Percentiles rank a stretch among this genome's conserved stretches.
Evolutionary conservation across 2,329 filamentous ascomycete species (phyloP).

Genomic region (Cytospora schulzeri): DNA sequence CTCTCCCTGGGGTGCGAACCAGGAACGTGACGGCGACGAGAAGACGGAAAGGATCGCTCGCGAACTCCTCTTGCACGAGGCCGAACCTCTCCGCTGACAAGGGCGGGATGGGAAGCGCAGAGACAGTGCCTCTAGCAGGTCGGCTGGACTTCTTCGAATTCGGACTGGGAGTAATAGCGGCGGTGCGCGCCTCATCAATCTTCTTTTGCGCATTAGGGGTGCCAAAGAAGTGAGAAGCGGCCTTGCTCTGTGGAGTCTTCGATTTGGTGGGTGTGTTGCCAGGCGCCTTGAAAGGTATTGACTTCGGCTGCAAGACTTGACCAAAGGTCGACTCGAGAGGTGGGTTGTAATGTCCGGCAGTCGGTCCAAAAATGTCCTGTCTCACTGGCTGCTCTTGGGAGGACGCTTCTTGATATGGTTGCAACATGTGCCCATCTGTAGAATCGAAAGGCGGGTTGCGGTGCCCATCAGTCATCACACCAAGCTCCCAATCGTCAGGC

Average conservation of each 20-base stretch:
- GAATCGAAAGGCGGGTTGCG: background rate
- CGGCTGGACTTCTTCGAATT: constrained; percentile 35
- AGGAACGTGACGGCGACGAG: constrained; percentile 83
- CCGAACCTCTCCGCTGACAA: constrained; percentile 68
- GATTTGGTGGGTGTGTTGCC: constrained; percentile 28
- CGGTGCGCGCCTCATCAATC: constrained; percentile 17
- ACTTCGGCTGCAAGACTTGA: constrained; percentile 1
- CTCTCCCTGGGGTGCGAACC: constrained; percentile 74
- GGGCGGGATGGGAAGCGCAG: constrained; percentile 66
- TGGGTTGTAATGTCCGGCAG: constrained; percentile 45
- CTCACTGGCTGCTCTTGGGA: constrained; percentile 7
- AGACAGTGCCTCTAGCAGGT: constrained; percentile 49
- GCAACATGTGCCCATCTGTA: background rate
- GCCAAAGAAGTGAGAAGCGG: constrained; percentile 19
- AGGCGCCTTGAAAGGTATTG: constrained; percentile 5
- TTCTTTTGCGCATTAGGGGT: constrained; percentile 14
- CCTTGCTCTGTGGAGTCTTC: constrained; percentile 10
- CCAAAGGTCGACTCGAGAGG: constrained; percentile 34
- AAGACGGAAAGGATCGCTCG: constrained; percentile 74
- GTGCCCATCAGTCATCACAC: background rate
- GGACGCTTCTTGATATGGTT: background rate
- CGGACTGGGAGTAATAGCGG: constrained; percentile 20
- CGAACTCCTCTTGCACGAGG: constrained; percentile 80
- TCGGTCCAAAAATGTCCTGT: constrained; percentile 32
- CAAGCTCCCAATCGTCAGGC: background rate